Evolutionary conservation across 1,139 yeast species (phyloP).

Genomic region (Pichia sorboxylosa): DNA sequence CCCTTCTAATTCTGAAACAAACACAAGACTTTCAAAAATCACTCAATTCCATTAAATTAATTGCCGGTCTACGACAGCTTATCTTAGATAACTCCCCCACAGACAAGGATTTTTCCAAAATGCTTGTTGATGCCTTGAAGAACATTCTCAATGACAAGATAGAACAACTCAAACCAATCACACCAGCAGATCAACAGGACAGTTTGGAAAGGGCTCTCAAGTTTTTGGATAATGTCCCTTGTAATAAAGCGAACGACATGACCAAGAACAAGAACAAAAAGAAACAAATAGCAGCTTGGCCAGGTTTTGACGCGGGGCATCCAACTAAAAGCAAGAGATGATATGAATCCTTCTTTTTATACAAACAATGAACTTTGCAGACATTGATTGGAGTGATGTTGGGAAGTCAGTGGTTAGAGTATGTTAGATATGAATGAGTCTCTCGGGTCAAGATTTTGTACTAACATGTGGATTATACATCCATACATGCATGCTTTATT

Average conservation of each 20-base stretch:
- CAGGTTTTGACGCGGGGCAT: constrained; percentile 57
- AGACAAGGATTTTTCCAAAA: constrained; percentile 41
- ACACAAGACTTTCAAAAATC: constrained; percentile 13
- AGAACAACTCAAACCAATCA: constrained; percentile 15
- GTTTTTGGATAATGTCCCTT: too few relatives aligned
- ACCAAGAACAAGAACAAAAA: too few relatives aligned
- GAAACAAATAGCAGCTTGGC: constrained; percentile 45
- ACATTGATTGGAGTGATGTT: constrained; percentile 20
- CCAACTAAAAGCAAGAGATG: constrained; percentile 24
- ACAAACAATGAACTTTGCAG: constrained; percentile 12
- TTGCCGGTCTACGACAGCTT: constrained; percentile 29
- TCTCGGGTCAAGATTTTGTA: too few relatives aligned
- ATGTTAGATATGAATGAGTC: constrained; percentile 8
- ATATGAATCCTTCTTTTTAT: too few relatives aligned
- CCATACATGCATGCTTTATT: too few relatives aligned
- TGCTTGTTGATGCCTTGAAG: constrained; percentile 35
- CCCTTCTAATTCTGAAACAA: constrained; percentile 38
- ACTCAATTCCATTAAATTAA: constrained; percentile 18
- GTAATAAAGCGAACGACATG: too few relatives aligned
- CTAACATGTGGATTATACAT: too few relatives aligned
- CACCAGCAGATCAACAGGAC: too few relatives aligned
- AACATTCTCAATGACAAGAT: constrained; percentile 33
- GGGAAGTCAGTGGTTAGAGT: constrained; percentile 17
- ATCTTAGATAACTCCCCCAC: constrained; percentile 39
- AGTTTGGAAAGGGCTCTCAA: too few relatives aligned